phyloP scores from a whole-genome alignment of 495 filamentous ascomycete species.

The Tuber magnatum region DNA sequence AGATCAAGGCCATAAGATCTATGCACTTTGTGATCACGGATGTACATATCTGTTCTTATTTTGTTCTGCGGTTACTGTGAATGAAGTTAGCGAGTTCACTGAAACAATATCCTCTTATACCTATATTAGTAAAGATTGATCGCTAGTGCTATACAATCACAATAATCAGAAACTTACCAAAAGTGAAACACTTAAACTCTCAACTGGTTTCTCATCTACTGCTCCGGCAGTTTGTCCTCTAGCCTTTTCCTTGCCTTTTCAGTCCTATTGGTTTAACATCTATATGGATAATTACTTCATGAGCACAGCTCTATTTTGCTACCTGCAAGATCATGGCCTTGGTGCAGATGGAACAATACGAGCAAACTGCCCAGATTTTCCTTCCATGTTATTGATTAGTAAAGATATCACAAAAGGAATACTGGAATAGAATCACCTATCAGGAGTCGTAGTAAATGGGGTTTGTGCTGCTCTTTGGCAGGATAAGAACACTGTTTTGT shows the following conservation, averaged over 20 bases:
- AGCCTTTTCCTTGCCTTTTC: too few species aligned
- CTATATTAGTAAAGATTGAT: too few species aligned
- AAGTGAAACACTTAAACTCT: background rate
- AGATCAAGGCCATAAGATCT: too few species aligned
- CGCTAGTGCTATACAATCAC: too few species aligned
- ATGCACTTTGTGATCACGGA: too few species aligned
- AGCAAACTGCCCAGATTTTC: constrained; percentile 1
- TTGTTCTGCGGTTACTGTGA: too few species aligned
- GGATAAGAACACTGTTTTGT: constrained; percentile 5
- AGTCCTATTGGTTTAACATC: constrained; percentile 2
- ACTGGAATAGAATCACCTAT: too few species aligned
- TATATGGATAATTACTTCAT: constrained; percentile 21
- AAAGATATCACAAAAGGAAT: constrained; percentile 10
- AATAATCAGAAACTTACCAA: constrained; percentile 8
- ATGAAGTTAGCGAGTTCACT: too few species aligned
- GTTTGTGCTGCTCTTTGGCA: constrained; percentile 9
- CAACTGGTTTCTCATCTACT: too few species aligned
- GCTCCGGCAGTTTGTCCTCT: too few species aligned
- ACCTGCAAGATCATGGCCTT: background rate
- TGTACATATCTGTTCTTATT: too few species aligned
- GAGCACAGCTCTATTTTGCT: background rate
- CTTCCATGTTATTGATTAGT: constrained; percentile 3
- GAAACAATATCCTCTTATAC: too few species aligned
- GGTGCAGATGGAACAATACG: background rate
- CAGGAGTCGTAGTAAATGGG: background rate